These are phyloP conservation scores for Lenwebbia sp. DNA, from an alignment of 345 rosid species.

Conservation along the genomic window DNA sequence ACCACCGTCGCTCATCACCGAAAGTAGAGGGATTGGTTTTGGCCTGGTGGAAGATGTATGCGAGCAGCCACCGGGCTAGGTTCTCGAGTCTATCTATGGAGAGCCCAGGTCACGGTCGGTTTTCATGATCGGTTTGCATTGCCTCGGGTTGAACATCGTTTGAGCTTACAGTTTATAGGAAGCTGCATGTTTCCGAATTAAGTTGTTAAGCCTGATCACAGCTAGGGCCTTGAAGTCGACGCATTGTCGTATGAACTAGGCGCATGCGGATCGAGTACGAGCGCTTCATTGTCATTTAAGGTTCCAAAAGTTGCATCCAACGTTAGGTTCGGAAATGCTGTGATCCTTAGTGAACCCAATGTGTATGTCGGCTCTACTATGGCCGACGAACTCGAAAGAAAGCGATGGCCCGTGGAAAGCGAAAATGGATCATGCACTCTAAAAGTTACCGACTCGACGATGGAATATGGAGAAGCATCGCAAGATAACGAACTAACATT, in stretches of 20 bases:
- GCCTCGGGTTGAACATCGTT: neutral
- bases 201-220: neutral
- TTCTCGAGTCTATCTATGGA: neutral
- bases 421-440: too few relatives aligned
- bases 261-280: neutral
- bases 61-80: neutral
- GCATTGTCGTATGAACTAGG: neutral
- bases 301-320: neutral
- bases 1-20: too few relatives aligned
- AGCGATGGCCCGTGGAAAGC: neutral
- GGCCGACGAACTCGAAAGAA: neutral
- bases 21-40: too few relatives aligned
- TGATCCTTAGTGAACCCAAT: fast-evolving
- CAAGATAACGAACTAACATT: too few relatives aligned
- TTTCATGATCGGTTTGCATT: neutral
- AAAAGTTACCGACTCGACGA: too few relatives aligned
- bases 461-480: too few relatives aligned
- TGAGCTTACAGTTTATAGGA: neutral
- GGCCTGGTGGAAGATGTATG: neutral
- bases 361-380: neutral
- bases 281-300: neutral
- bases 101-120: neutral
- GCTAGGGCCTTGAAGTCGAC: neutral
- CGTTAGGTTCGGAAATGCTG: neutral
- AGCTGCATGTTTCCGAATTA: too few relatives aligned